These are phyloP conservation scores for Peronospora belbahrii DNA, from an alignment of 352 stramenopile genomes.

Conservation along the genomic window DNA sequence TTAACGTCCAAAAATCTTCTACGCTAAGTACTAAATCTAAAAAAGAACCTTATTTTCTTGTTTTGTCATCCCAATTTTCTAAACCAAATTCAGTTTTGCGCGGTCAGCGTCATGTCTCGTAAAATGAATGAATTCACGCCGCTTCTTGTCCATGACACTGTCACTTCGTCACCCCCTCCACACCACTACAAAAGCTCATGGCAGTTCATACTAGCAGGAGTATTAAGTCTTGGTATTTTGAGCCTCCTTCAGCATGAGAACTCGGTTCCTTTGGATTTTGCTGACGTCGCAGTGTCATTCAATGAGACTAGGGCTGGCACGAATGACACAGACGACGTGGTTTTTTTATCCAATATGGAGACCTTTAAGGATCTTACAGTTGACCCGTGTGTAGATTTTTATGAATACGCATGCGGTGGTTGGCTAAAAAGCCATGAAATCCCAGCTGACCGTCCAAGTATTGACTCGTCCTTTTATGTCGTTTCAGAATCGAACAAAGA, in stretches of 20 bases:
- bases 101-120: not conserved
- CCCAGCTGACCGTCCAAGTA: slow-evolving; percentile 29
- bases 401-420: slow-evolving; percentile 62
- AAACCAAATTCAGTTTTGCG: not conserved
- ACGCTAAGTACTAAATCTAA: too few species aligned
- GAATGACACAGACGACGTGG: slow-evolving; percentile 13
- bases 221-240: slow-evolving; percentile 13
- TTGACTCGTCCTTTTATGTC: slow-evolving; percentile 54
- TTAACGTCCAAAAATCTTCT: too few species aligned
- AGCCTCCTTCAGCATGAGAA: slow-evolving; percentile 13
- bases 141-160: slow-evolving; percentile 11
- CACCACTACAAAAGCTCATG: slow-evolving; percentile 10
- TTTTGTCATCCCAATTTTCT: not conserved
- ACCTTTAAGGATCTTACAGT: slow-evolving; percentile 40
- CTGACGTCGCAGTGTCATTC: slow-evolving; percentile 4
- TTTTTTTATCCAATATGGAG: slow-evolving; percentile 37
- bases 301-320: not conserved
- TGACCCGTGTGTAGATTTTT: slow-evolving; percentile 73
- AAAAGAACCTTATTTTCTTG: too few species aligned
- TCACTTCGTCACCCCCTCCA: not conserved
- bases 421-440: slow-evolving; percentile 58
- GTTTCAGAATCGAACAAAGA: slow-evolving; percentile 44
- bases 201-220: slow-evolving; percentile 12
- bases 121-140: slow-evolving; percentile 28
- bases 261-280: not conserved